Conservation (phyloP, 805 yeast genomes). For the Scheffersomyces ergatensis region DNA sequence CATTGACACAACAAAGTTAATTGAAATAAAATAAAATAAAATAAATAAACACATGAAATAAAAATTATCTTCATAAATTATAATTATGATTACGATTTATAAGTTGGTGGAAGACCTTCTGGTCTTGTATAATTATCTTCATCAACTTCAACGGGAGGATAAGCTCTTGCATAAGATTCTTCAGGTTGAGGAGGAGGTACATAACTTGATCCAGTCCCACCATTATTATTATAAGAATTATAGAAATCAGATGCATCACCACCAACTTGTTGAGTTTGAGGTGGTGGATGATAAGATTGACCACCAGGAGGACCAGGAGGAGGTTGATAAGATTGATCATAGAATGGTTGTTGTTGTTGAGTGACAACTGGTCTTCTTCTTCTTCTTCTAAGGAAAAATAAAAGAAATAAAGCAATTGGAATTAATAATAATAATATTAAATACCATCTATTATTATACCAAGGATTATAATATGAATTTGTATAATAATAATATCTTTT, state of each 20-base stretch:
- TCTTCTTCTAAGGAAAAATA: not conserved
- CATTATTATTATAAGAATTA: not conserved
- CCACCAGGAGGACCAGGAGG: not conserved
- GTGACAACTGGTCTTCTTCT: not conserved
- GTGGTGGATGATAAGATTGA: constrained; percentile 1
- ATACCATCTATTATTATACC: not conserved
- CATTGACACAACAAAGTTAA: too few species aligned
- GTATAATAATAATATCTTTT: not conserved
- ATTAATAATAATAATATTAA: not conserved
- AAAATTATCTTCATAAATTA: too few species aligned
- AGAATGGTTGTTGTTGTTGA: constrained; percentile 2
- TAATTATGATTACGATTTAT: too few species aligned
- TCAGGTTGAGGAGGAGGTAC: too few species aligned
- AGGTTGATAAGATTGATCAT: not conserved
- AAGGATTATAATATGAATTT: not conserved
- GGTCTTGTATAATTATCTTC: too few species aligned
- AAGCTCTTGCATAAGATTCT: not conserved
- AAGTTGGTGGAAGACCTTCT: too few species aligned
- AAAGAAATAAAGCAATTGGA: not conserved
- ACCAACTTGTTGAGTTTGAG: constrained; percentile 3
- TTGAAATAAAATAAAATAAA: too few species aligned
- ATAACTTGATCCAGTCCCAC: too few species aligned
- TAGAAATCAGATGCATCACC: not conserved
- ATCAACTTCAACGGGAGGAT: not conserved
- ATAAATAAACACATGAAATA: too few species aligned